Conservation (phyloP, 768 basidiomycete species). For the Phanerochaete sordida region DNA sequence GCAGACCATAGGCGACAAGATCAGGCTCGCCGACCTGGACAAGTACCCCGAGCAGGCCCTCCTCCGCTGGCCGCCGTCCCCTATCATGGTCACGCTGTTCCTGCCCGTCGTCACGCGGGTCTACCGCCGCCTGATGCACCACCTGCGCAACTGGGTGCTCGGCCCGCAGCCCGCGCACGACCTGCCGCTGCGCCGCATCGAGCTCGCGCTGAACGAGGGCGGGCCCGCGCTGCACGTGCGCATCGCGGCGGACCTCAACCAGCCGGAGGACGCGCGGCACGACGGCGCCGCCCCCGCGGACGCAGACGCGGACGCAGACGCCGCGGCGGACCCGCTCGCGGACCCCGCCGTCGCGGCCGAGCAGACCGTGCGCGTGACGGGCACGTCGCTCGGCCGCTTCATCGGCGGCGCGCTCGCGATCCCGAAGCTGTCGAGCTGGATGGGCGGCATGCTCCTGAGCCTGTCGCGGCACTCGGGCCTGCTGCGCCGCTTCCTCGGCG, state of each 20-base stretch:
- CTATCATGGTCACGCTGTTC: slow-evolving; percentile 25
- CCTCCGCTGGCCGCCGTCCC: slow-evolving; percentile 32
- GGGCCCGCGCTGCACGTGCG: slow-evolving; percentile 18
- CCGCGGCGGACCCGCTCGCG: slow-evolving; percentile 12
- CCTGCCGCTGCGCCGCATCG: slow-evolving; percentile 16
- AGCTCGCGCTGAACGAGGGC: slow-evolving; percentile 22
- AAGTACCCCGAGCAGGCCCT: slow-evolving; percentile 11
- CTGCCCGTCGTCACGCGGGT: slow-evolving; percentile 24
- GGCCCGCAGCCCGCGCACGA: slow-evolving; percentile 11
- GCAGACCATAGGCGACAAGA: neutral
- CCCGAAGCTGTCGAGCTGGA: slow-evolving; percentile 60
- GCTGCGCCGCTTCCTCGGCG: slow-evolving; percentile 31
- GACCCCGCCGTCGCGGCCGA: slow-evolving; percentile 48
- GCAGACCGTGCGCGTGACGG: slow-evolving; percentile 53
- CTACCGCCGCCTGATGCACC: slow-evolving; percentile 20
- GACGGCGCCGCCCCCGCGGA: neutral
- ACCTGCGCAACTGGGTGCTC: slow-evolving; percentile 22
- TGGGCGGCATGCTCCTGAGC: slow-evolving; percentile 58
- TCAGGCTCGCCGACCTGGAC: neutral
- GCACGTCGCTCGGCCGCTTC: slow-evolving; percentile 59
- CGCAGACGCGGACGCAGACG: slow-evolving; percentile 19
- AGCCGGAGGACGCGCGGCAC: neutral
- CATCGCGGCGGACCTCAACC: slow-evolving; percentile 19
- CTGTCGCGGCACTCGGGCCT: slow-evolving; percentile 44
- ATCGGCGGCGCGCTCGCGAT: slow-evolving; percentile 68